Percentiles rank a stretch among this genome's conserved stretches.
Conservation (phyloP, 139 green algal species). For the Chlorella sp. region DNA sequence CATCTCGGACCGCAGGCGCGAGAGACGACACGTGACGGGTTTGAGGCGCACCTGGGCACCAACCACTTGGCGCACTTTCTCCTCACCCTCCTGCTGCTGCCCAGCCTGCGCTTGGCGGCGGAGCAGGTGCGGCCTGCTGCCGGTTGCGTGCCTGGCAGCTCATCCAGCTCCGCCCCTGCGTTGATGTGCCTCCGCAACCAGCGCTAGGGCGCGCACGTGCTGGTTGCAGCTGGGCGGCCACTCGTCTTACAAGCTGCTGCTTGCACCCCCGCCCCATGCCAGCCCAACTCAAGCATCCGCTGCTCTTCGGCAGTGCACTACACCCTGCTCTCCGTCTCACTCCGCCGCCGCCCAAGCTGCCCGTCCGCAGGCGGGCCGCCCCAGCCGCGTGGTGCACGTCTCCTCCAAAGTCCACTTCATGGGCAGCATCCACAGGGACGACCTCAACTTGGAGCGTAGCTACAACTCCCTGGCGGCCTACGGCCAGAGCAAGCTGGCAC, state of each 20-base stretch:
- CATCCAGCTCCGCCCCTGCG: too few relatives aligned
- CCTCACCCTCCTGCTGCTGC: slow-evolving; percentile 79
- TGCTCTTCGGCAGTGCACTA: too few relatives aligned
- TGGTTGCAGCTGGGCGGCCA: too few relatives aligned
- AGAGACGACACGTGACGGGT: slow-evolving; percentile 66
- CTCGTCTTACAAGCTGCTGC: too few relatives aligned
- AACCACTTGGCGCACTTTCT: slow-evolving; percentile 88
- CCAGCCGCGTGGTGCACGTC: slow-evolving; percentile 70
- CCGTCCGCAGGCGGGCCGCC: neutral
- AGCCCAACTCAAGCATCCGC: neutral
- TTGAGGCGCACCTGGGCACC: slow-evolving; percentile 82
- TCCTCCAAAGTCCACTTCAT: slow-evolving; percentile 63
- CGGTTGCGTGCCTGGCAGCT: too few relatives aligned
- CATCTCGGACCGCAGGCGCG: slow-evolving; percentile 33
- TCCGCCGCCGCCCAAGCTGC: neutral
- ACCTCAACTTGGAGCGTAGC: slow-evolving; percentile 33
- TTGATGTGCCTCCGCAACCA: too few relatives aligned
- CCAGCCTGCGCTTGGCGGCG: slow-evolving; percentile 50
- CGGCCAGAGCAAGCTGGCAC: slow-evolving; percentile 80
- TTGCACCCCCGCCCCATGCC: too few relatives aligned
- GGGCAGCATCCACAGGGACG: slow-evolving; percentile 27
- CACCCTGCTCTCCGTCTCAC: neutral
- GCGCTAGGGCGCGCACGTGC: too few relatives aligned
- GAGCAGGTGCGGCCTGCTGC: slow-evolving; percentile 16
- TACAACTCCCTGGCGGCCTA: slow-evolving; percentile 72